These are phyloP conservation scores for Sequoiadendron giganteum DNA, from an alignment of 75 land plant species.

Conservation along the genomic window DNA sequence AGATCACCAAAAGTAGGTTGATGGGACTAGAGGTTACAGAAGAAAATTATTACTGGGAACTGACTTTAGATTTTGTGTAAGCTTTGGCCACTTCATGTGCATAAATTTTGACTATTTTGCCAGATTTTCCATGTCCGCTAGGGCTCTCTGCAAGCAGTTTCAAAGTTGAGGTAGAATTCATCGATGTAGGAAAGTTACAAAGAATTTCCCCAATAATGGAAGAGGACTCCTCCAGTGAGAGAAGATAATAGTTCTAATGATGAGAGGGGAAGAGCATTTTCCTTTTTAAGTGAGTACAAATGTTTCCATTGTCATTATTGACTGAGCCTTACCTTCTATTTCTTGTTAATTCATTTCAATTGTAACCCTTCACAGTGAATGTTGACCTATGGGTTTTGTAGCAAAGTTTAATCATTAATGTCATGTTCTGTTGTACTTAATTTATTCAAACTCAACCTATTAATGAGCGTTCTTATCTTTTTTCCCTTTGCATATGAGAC, in stretches of 20 bases:
- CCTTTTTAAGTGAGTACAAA: background rate
- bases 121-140: background rate
- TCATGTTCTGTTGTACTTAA: background rate
- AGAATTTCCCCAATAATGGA: background rate
- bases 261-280: background rate
- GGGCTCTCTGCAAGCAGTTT: background rate
- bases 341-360: background rate
- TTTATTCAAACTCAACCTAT: too few relatives aligned
- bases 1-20: too few relatives aligned
- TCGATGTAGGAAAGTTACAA: background rate
- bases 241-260: background rate
- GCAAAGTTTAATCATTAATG: background rate
- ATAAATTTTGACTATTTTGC: too few relatives aligned
- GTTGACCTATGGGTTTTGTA: background rate
- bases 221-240: too few relatives aligned
- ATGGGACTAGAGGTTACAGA: too few relatives aligned
- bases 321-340: background rate
- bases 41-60: too few relatives aligned
- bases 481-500: background rate
- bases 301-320: background rate
- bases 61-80: too few relatives aligned
- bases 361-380: background rate
- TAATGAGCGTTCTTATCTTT: background rate
- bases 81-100: background rate
- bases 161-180: background rate